These are phyloP conservation scores for Cyathus striatus DNA, from an alignment of 768 basidiomycete species.

Conservation along the genomic window DNA sequence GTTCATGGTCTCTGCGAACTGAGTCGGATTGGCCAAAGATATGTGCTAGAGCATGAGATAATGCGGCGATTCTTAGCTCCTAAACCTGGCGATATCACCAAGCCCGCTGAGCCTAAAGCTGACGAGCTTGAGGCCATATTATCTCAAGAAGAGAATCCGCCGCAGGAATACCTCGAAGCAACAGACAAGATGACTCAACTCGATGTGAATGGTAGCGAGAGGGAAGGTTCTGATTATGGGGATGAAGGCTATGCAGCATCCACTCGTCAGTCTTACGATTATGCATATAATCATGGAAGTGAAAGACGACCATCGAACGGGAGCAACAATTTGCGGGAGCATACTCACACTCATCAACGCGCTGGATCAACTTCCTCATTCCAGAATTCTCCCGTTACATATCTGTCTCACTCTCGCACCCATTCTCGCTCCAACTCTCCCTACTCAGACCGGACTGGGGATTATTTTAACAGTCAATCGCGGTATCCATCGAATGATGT, in stretches of 20 bases:
- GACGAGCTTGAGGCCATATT: conserved; percentile 56
- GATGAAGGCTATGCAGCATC: conserved; percentile 50
- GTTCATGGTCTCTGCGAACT: conserved; percentile 75
- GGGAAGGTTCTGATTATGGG: conserved; percentile 65
- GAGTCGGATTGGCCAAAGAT: conserved; percentile 58
- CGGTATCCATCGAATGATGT: conserved; percentile 22
- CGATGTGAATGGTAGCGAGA: conserved; percentile 39
- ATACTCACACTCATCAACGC: conserved; percentile 48
- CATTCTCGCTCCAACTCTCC: conserved; percentile 40
- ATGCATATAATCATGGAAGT: conserved; percentile 29
- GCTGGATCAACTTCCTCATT: conserved; percentile 45
- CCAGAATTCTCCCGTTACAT: conserved; percentile 30
- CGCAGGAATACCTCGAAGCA: conserved; percentile 26
- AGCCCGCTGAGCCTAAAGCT: conserved; percentile 54
- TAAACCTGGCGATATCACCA: conserved; percentile 82
- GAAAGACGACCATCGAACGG: conserved; percentile 36
- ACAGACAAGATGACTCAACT: conserved; percentile 46
- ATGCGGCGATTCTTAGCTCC: conserved; percentile 80
- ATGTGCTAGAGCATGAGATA: conserved; percentile 77
- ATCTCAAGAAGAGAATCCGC: conserved; percentile 28
- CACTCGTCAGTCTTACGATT: conserved; percentile 31
- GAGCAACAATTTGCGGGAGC: conserved; percentile 32
- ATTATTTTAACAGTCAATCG: conserved; percentile 16
- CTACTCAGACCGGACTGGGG: conserved; percentile 20
- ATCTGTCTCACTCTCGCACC: conserved; percentile 21